Evolutionary conservation across 2,329 filamentous ascomycete species (phyloP).

Genomic region (Alternaria metachromatica): DNA sequence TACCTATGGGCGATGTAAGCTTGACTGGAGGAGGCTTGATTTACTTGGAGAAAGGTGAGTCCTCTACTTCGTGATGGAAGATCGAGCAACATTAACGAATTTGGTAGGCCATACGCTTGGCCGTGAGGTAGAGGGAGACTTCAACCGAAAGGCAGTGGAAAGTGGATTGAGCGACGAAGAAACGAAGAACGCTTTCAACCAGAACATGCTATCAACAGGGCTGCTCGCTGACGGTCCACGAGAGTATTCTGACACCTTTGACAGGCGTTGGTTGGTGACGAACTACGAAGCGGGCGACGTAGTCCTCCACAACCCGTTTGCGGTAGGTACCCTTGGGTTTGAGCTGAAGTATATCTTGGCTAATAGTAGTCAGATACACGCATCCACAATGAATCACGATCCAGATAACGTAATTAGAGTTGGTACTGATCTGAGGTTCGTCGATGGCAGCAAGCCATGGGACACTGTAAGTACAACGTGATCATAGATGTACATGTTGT

Average conservation of each 20-base stretch:
- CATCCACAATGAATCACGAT: conserved; percentile 63
- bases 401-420: conserved; percentile 60
- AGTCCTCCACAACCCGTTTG: conserved; percentile 46
- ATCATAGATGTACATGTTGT: background rate
- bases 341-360: background rate
- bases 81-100: background rate
- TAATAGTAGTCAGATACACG: conserved; percentile 58
- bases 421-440: conserved; percentile 64
- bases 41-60: conserved; percentile 60
- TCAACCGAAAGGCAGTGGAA: conserved; percentile 57
- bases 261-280: conserved; percentile 58
- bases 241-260: conserved; percentile 53
- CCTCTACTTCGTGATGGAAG: background rate
- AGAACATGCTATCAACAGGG: conserved; percentile 65
- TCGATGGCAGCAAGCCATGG: conserved; percentile 59
- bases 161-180: conserved; percentile 61
- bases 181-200: conserved; percentile 54
- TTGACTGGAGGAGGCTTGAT: conserved; percentile 65
- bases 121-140: conserved; percentile 58
- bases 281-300: conserved; percentile 63
- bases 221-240: conserved; percentile 60
- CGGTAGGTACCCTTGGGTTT: conserved; percentile 16
- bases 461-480: conserved; percentile 50
- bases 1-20: conserved; percentile 62
- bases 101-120: conserved; percentile 54